Evolutionary conservation across 164 flowering plant species (phyloP), one percentile per base, ranked within the genome.

Genomic region (Hamamelis virginiana): DNA sequence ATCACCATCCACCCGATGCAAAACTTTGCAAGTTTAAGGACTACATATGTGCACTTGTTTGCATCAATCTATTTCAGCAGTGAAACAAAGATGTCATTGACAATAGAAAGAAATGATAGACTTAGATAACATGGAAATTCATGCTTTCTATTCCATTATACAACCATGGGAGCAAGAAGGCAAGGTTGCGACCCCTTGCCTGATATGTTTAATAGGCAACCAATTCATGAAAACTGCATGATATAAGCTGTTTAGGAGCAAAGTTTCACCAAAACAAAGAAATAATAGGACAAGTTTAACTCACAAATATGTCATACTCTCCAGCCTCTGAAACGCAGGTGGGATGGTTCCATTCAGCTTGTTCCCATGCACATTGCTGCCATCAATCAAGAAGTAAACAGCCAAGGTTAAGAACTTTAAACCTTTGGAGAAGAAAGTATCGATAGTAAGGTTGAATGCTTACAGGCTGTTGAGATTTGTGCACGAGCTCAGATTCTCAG

Each of bases 391-490:
- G 12, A 27, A 12, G 43, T 63, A n/a, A 66, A 16, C 9, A 38
- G 51, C 26, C 12, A 72, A 19, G 60, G 23, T 23, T 50, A 47
- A 16, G 51, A 28, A 10, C 22, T 6, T 1, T 19, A 50, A 62
- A 50, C 60, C 25, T 56, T 45, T 27, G 59, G 4, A 33, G 4
- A 73, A 47, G 10, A 65, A 43, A 18, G 53, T 16, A 53, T 59
- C 21, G 21, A 38, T 23, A 21, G 5, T 22, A 59, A 57, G 46
- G 47, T 18, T 22, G 27, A 21, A 59, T 69, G 13, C 93, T 90
- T 82, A 96, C 99, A 96, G 92, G 74, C 89, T 87, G 80, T 91
- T 96, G 64, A 96, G 89, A 79, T 89, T 90, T 16, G 89, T 87
- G 66, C 98, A 96, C 12, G 96, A 91, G 77, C 99, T 91, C 33